phyloP scores from a whole-genome alignment of 169 alveolate species.

The Sarcocystis neurona region DNA sequence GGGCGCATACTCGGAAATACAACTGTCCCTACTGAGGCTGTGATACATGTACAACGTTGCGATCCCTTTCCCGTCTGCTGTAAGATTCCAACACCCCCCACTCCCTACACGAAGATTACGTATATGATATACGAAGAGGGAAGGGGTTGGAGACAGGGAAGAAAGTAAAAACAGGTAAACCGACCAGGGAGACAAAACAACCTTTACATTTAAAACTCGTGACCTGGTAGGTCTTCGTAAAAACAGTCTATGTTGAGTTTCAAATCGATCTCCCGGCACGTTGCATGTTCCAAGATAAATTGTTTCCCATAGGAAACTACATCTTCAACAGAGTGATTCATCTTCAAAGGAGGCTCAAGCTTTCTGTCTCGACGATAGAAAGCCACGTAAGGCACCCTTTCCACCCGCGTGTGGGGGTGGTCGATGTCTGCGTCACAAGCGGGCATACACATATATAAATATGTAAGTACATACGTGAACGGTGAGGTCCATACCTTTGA shows the following conservation, averaged over 20 bases:
- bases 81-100: too few relatives aligned
- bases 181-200: too few relatives aligned
- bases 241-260: not conserved
- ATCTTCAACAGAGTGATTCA: slow-evolving; percentile 11
- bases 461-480: too few relatives aligned
- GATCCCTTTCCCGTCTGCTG: too few relatives aligned
- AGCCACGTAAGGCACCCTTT: slow-evolving; percentile 29
- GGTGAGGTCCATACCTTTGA: too few relatives aligned
- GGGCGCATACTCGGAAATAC: too few relatives aligned
- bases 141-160: too few relatives aligned
- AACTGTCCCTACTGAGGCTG: too few relatives aligned
- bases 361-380: slow-evolving; percentile 17
- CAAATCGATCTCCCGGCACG: slow-evolving; percentile 12
- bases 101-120: too few relatives aligned
- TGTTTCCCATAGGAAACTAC: slow-evolving; percentile 11
- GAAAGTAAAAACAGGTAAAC: too few relatives aligned
- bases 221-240: slow-evolving; percentile 24
- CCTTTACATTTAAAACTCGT: slow-evolving; percentile 13
- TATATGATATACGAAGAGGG: too few relatives aligned
- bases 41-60: too few relatives aligned
- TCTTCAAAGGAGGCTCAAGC: not conserved
- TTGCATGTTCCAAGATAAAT: slow-evolving; percentile 8
- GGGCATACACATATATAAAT: not conserved
- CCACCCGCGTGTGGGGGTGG: slow-evolving; percentile 32
- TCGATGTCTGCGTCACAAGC: not conserved